Base-by-base conservation (phyloP, 2,329 filamentous ascomycete genomes). In the Bisporella sp. region DNA sequence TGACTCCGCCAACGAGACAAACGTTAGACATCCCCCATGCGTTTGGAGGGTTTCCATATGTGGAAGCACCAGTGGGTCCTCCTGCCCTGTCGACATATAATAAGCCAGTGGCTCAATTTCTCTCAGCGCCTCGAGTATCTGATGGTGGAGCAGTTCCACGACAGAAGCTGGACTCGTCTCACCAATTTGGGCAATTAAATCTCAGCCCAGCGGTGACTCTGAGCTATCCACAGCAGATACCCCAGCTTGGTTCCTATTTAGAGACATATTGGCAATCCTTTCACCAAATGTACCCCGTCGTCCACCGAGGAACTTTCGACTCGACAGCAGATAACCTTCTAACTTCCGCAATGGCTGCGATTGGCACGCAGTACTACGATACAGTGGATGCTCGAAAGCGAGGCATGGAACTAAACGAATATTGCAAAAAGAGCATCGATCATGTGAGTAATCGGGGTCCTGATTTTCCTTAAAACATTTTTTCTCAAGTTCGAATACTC, bases 31-130 rank as follows among this genome's bases (percentile, higher is more conserved):
- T 65, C 40, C 59, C 62, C 49, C 51, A 33, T 48, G 21, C 54
- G 28, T 59, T 54, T 56, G 57, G 59, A 21, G 54, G 47, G 29
- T 58, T 60, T 53, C 58, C 2, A n/a, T 37, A 56, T 44, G 60
- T 64, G 61, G 62, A 64, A 37, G 8, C 35, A 61, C 58, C 61
- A 62, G 63, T 64, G 60, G 63, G 61, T 64, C 60, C 59, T 62
- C 61, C 62, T 60, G 50, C 59, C 58, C 57, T 58, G 47, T 56
- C 63, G 57, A 60, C 60, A 46, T 57, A 57, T 60, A 57, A 45
- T 52, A 62, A 60, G 49, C 52, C 61, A 50, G 49, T 63, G 51
- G 56, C 62, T 63, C 62, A 63, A 60, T 52, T 52, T 55, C 57
- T 58, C 58, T 45, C 61, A 63, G 62, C 59, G 40, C 58, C 58